Base-by-base conservation (phyloP, 2,329 filamentous ascomycete species). In the Penicillium digitatum region DNA sequence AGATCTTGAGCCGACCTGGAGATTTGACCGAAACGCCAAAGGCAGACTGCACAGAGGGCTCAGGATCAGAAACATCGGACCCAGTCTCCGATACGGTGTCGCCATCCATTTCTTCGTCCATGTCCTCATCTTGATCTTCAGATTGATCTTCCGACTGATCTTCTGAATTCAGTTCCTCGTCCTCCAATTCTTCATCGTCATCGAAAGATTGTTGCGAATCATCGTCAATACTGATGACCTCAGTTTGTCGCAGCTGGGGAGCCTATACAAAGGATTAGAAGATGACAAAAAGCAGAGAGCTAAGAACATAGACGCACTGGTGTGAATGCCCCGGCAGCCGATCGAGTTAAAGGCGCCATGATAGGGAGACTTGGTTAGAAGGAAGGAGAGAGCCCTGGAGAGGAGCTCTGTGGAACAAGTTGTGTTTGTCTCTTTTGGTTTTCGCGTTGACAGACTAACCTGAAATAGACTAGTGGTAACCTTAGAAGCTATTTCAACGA, bases 271-370 rank as follows among this genome's bases (percentile, higher is more conserved):
- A 42, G 57, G 35, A 37, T 59, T 49, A 62, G 52, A 7, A 44
- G 14, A 57, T 12, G 51, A 43, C 18, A 48, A 59, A 57, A 38
- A 34, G 16, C 27, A 31, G 53, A n/a, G 5, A 24, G 5, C 9
- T 32, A 44, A 45, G 18, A 47, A 54, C 54, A 34, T 18, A 10
- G 11, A 6, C 63, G 6, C 24, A 65, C 63, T 54, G 61, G 62
- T 31, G 60, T 55, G 10, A 58, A 61, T 14, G 47, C 54, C 43
- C 62, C 56, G 27, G 47, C 46, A 12, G 69, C 66, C 24, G 72
- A 67, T 47, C 70, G 65, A 35, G 71, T 73, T 24, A 74, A 63
- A 32, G 74, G 74, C 54, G 74, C 73, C 74, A 77, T 77, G 57
- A 52, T 58, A 45, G 52, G 26, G 20, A 46, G 39, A 52, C 56